Percentiles rank a stretch among this genome's conserved stretches.
Evolutionary conservation across 495 filamentous ascomycete genomes (phyloP).

Genomic region (Cercophora newfieldiana): DNA sequence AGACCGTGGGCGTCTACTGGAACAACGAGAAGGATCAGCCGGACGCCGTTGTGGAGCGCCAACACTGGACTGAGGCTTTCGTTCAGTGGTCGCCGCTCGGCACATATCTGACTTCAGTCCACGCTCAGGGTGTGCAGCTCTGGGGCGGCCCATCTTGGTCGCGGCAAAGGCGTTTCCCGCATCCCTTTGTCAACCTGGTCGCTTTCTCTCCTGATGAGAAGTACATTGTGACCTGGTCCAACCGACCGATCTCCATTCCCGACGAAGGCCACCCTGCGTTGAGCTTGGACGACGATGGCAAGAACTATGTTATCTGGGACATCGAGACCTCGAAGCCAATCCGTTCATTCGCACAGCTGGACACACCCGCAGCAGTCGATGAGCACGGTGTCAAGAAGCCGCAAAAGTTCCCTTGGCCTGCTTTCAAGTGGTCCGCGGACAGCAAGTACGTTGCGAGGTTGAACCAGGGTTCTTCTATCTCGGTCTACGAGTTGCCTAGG

Average conservation of each 20-base stretch:
- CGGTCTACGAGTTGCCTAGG: constrained; percentile 87
- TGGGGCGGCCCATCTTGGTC: constrained; percentile 92
- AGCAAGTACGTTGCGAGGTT: constrained; percentile 95
- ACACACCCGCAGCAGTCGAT: constrained; percentile 61
- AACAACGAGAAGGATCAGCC: constrained; percentile 92
- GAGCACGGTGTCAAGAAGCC: constrained; percentile 58
- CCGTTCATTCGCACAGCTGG: constrained; percentile 87
- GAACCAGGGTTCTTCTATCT: constrained; percentile 83
- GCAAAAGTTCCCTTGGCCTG: constrained; percentile 94
- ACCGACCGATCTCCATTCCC: constrained; percentile 84
- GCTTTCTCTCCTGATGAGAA: constrained; percentile 94
- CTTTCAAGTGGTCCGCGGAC: constrained; percentile 98
- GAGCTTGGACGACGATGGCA: constrained; percentile 89
- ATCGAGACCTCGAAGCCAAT: constrained; percentile 85
- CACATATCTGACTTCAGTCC: constrained; percentile 90
- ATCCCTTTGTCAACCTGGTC: constrained; percentile 91
- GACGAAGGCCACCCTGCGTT: constrained; percentile 79
- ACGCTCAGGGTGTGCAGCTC: constrained; percentile 91
- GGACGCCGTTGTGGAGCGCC: constrained; percentile 84
- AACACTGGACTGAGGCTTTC: constrained; percentile 95
- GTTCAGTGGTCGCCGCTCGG: constrained; percentile 96
- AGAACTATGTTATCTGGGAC: constrained; percentile 99
- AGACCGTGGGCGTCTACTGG: constrained; percentile 93
- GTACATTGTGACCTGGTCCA: constrained; percentile 95
- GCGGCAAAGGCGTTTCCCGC: constrained; percentile 86